phyloP scores from a whole-genome alignment of 1,139 yeast genomes.

The Kluyveromyces marxianus region DNA sequence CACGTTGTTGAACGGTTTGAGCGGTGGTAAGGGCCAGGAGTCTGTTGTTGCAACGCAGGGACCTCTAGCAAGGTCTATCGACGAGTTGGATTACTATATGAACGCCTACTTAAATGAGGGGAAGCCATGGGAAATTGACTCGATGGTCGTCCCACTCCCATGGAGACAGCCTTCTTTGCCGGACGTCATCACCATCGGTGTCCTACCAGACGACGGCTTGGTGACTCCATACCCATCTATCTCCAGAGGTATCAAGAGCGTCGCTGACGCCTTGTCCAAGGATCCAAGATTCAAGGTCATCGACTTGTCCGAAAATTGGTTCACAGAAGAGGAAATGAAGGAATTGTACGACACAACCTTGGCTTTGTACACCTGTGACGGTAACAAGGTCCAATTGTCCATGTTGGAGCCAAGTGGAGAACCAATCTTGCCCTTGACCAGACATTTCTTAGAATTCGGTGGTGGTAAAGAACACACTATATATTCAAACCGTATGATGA shows the following conservation, averaged over 20 bases:
- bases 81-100: slow-evolving; percentile 63
- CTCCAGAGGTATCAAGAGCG: slow-evolving; percentile 38
- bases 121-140: slow-evolving; percentile 53
- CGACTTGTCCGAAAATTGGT: slow-evolving; percentile 23
- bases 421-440: slow-evolving; percentile 52
- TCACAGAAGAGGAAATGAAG: slow-evolving; percentile 23
- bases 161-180: slow-evolving; percentile 49
- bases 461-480: slow-evolving; percentile 40
- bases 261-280: slow-evolving; percentile 36
- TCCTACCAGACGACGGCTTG: slow-evolving; percentile 40
- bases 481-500: slow-evolving; percentile 28
- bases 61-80: slow-evolving; percentile 52
- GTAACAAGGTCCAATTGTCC: slow-evolving; percentile 46
- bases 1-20: slow-evolving; percentile 43
- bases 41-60: slow-evolving; percentile 48
- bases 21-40: slow-evolving; percentile 40
- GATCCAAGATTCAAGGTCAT: slow-evolving; percentile 49
- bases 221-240: slow-evolving; percentile 55
- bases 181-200: slow-evolving; percentile 37
- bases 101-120: slow-evolving; percentile 50
- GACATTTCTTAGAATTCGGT: slow-evolving; percentile 53
- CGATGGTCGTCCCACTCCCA: slow-evolving; percentile 42
- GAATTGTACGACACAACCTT: slow-evolving; percentile 33
- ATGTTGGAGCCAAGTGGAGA: slow-evolving; percentile 57
- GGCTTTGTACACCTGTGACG: slow-evolving; percentile 41